Evolutionary conservation across 495 filamentous ascomycete genomes (phyloP).

Genomic region (Lentithecium fluviatile): DNA sequence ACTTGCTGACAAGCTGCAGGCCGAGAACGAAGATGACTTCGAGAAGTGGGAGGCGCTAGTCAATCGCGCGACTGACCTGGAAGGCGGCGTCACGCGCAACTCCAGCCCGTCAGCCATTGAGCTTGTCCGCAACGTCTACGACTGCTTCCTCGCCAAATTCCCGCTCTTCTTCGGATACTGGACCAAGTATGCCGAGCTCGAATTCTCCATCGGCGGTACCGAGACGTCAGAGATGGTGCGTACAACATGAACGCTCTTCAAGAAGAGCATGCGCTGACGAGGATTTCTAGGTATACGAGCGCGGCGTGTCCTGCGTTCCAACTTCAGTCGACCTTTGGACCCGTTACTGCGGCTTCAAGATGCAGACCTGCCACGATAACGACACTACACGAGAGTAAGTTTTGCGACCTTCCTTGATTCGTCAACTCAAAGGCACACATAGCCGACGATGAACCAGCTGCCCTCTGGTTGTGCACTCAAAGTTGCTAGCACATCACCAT

Average conservation of each 20-base stretch:
- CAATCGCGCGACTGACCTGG: conserved; percentile 74
- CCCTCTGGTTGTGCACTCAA: neutral
- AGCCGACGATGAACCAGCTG: conserved; percentile 1
- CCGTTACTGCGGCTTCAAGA: conserved; percentile 96
- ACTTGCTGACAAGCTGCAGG: conserved; percentile 13
- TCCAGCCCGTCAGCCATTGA: conserved; percentile 92
- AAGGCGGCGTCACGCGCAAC: conserved; percentile 93
- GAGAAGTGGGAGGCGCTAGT: conserved; percentile 95
- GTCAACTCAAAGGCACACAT: conserved; percentile 15
- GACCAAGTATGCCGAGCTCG: conserved; percentile 98
- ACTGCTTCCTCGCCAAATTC: conserved; percentile 92
- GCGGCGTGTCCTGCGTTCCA: conserved; percentile 88
- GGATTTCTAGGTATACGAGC: conserved; percentile 78
- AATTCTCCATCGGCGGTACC: conserved; percentile 94
- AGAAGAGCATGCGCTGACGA: neutral
- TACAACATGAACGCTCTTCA: neutral
- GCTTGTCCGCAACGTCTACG: conserved; percentile 78
- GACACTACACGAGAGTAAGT: conserved; percentile 99
- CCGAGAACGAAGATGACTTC: conserved; percentile 70
- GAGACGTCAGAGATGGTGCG: conserved; percentile 97
- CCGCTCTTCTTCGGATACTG: conserved; percentile 96
- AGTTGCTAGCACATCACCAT: conserved; percentile 35
- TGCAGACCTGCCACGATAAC: conserved; percentile 90
- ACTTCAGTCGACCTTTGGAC: conserved; percentile 95
- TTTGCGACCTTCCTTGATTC: conserved; percentile 65